These are phyloP conservation scores for Metarhizium sp. DNA, from an alignment of 2,329 filamentous ascomycete species.

Conservation along the genomic window DNA sequence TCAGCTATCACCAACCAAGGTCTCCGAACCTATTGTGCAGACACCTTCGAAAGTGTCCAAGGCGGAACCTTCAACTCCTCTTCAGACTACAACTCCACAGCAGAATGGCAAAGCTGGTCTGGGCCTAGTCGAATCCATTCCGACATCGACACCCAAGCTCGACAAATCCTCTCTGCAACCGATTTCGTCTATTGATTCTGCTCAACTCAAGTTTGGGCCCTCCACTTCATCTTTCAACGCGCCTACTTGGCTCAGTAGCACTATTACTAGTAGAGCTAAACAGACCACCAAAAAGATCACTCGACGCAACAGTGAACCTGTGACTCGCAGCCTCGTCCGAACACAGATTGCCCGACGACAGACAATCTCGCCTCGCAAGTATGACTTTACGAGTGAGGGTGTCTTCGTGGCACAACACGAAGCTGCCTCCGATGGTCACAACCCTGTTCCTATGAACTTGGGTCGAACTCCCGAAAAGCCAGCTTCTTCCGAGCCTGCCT, in stretches of 20 bases:
- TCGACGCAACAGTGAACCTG: conserved; percentile 25
- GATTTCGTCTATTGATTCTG: conserved; percentile 5
- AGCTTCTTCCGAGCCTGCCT: background rate
- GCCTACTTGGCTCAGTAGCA: conserved; percentile 17
- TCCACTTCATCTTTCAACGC: conserved; percentile 18
- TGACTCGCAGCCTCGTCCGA: conserved; percentile 17
- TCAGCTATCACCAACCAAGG: background rate
- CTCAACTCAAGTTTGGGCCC: conserved; percentile 18
- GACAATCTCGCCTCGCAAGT: conserved; percentile 20
- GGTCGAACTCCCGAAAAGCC: conserved; percentile 1
- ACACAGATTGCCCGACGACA: conserved; percentile 14
- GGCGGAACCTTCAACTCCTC: background rate
- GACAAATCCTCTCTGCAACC: conserved; percentile 9
- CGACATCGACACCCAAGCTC: conserved; percentile 13
- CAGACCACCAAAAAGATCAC: conserved; percentile 13
- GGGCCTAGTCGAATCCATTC: conserved; percentile 13
- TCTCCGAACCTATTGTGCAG: background rate
- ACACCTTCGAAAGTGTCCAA: background rate
- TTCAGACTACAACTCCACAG: background rate
- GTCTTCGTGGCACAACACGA: background rate
- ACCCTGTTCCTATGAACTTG: background rate
- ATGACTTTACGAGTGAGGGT: conserved; percentile 3
- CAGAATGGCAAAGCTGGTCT: conserved; percentile 8
- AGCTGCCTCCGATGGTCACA: background rate
- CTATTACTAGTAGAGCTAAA: conserved; percentile 13